Percentiles rank a stretch among this genome's conserved stretches.
phyloP scores from a whole-genome alignment of 2,329 filamentous ascomycete genomes.

The Samsoniella hepiali region DNA sequence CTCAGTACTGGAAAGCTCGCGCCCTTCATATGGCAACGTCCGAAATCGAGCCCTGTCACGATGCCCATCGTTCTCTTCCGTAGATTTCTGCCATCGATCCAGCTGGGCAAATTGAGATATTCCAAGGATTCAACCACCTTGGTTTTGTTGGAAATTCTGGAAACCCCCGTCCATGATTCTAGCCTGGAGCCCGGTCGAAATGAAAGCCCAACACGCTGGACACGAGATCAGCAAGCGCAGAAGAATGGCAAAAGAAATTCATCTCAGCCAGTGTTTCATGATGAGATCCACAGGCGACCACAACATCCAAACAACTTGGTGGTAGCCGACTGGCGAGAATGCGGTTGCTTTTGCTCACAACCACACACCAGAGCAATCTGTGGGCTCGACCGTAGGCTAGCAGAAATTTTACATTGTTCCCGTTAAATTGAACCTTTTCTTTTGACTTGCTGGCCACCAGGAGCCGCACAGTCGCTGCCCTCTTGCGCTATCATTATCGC shows the following conservation, averaged over 20 bases:
- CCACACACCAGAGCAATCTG: background rate
- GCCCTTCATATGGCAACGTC: background rate
- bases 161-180: no score
- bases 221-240: background rate
- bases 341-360: background rate
- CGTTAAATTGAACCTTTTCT: background rate
- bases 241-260: background rate
- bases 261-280: constrained; percentile 3
- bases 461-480: background rate
- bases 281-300: background rate
- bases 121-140: background rate
- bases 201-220: no score
- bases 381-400: background rate
- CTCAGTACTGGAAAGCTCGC: background rate
- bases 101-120: no score
- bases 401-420: background rate
- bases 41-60: constrained; percentile 4
- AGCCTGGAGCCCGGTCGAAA: no score
- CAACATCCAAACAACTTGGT: background rate
- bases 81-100: background rate
- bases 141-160: no score
- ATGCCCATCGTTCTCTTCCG: background rate
- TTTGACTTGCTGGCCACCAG: background rate
- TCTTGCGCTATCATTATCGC: background rate
- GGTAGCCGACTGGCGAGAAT: background rate